Evolutionary conservation across 2,329 filamentous ascomycete species (phyloP), one percentile per base, ranked within the genome.

Genomic region (Aspergillus nomiae): DNA sequence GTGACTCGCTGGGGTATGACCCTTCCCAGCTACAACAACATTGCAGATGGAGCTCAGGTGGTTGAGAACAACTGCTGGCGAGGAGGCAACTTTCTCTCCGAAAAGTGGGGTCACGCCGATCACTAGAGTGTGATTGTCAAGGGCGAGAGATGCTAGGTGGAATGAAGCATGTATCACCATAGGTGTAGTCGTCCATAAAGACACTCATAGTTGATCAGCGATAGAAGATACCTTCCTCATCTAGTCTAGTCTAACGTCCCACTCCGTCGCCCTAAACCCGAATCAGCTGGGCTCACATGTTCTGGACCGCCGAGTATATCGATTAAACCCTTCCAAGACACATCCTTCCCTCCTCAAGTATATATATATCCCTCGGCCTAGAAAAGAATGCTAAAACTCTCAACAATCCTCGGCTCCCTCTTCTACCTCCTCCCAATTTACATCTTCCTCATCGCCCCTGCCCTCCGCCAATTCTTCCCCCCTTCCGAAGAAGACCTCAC

Each of bases 371-470:
- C 16, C 34, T 38, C 32, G 10, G 50, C 16, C 34, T 21, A 32
- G 41, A 14, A 51, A 14, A 36, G 28, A 51, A 56, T 61, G 59
- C 58, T 60, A 24, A 75, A 69, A 41, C 56, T 72, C 45, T 76
- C 74, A 7, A 76, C 72, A 7, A 4, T 77, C 34, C 60, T 77
- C n/a, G 68, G 71, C 43, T 77, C 73, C 69, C 57, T 73, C 57
- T 69, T 78, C 56, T 78, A 78, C 65, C 70, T 76, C 34, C 64
- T 78, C 56, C 77, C 77, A 0, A 60, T 77, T 12, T 78, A 78
- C 67, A 63, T 78, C 50, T 77, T 78, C 63, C 56, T 78, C 38
- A 59, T 78, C 34, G 72, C 73, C 12, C 77, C 77, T 7, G 63
- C 76, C 41, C 58, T 75, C 24, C 73, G 74, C 62, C 68, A 70